A percentile compares a stretch with the other conserved stretches of the same genome.
phyloP scores from a whole-genome alignment of 164 flowering plant genomes.

The Magnolia officinalis region DNA sequence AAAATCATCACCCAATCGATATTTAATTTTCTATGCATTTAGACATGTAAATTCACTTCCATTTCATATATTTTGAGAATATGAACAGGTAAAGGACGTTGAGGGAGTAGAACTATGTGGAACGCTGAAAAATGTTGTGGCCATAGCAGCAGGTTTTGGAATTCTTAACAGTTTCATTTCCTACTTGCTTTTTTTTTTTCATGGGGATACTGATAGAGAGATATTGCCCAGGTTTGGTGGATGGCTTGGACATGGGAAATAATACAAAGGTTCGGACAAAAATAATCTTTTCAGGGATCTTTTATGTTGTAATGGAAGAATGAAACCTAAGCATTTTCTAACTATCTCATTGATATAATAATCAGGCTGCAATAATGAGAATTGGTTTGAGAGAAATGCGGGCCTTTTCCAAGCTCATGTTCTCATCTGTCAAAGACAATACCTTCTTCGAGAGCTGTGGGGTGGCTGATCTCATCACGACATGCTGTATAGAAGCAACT shows the following conservation, averaged over 20 bases:
- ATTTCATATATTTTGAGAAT: neutral
- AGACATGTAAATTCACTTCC: neutral
- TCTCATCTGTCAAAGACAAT: conserved; percentile 73
- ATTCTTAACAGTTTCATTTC: neutral
- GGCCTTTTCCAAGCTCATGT: conserved; percentile 82
- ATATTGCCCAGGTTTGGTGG: conserved; percentile 68
- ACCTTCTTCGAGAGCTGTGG: conserved; percentile 99
- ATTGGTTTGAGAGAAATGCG: conserved; percentile 93
- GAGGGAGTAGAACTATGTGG: conserved; percentile 98
- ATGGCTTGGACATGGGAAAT: conserved; percentile 95
- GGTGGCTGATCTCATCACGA: conserved; percentile 92
- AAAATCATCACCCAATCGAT: too few relatives aligned
- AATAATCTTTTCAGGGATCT: neutral
- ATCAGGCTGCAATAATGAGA: conserved; percentile 95
- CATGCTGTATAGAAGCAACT: conserved; percentile 66
- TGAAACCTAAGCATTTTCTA: neutral
- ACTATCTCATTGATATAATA: neutral
- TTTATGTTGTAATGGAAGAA: neutral
- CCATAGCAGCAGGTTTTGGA: conserved; percentile 79
- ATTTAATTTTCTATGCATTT: too few relatives aligned
- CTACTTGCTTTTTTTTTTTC: neutral
- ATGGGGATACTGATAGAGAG: neutral
- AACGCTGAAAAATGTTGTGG: conserved; percentile 92
- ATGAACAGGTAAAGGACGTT: conserved; percentile 72
- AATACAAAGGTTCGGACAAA: conserved; percentile 66